Evolutionary conservation across 2,329 filamentous ascomycete genomes (phyloP).

Genomic region (Xylariaceae sp.): DNA sequence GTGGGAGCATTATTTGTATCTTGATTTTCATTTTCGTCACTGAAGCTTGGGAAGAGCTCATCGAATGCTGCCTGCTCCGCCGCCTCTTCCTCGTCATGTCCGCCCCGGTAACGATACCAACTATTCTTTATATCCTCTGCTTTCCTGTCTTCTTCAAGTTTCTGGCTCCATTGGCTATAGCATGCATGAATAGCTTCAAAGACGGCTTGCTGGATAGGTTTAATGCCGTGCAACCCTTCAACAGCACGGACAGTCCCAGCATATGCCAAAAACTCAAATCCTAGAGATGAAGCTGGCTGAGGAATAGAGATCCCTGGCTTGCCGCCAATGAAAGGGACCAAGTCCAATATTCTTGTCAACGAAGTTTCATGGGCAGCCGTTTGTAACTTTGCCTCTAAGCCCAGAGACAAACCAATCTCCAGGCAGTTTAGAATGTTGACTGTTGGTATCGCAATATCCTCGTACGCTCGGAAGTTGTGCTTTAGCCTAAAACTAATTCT

Average conservation of each 20-base stretch:
- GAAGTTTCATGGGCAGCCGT: constrained; percentile 15
- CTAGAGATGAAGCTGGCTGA: constrained; percentile 38
- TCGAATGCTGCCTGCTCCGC: constrained; percentile 76
- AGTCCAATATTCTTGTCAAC: constrained; percentile 47
- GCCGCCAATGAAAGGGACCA: constrained; percentile 64
- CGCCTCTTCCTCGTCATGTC: constrained; percentile 76
- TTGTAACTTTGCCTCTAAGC: constrained; percentile 49
- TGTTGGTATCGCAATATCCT: constrained; percentile 81
- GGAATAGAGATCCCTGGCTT: constrained; percentile 38
- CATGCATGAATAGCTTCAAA: constrained; percentile 73
- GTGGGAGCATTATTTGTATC: constrained; percentile 37
- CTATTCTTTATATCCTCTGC: constrained; percentile 75
- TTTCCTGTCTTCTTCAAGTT: constrained; percentile 76
- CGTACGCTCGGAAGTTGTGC: constrained; percentile 76
- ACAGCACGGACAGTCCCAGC: constrained; percentile 52
- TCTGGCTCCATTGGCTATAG: constrained; percentile 80
- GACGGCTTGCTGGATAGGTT: constrained; percentile 57
- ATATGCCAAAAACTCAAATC: constrained; percentile 58
- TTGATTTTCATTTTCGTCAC: constrained; percentile 56
- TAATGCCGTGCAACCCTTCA: constrained; percentile 52
- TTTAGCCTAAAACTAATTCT: constrained; percentile 74
- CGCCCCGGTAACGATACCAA: constrained; percentile 83
- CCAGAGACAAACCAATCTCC: constrained; percentile 74
- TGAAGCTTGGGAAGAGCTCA: constrained; percentile 81
- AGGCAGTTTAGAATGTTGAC: constrained; percentile 81